These are phyloP conservation scores for Hericium rajendrae DNA, from an alignment of 768 basidiomycete genomes.

Conservation along the genomic window DNA sequence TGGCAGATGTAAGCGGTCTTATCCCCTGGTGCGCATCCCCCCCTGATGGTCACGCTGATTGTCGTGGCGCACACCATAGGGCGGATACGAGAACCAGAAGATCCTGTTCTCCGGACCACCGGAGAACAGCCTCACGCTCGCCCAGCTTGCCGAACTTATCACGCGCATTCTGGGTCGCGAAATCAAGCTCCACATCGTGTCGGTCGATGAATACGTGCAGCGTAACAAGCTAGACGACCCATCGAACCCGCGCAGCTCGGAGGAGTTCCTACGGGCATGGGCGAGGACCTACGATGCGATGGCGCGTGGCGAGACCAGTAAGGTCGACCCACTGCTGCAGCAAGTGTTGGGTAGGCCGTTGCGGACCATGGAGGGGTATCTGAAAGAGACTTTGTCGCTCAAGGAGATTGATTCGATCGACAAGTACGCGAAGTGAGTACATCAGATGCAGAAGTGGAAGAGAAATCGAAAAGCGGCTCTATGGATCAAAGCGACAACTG, in stretches of 20 bases:
- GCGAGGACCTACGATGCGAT: constrained; percentile 23
- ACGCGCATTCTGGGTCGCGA: background rate
- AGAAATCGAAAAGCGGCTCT: too few species aligned
- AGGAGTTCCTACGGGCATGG: constrained; percentile 20
- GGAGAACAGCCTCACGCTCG: constrained; percentile 11
- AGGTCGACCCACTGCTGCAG: constrained; percentile 20
- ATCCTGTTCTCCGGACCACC: constrained; percentile 19
- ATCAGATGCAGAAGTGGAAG: too few species aligned
- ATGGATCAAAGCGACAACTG: too few species aligned
- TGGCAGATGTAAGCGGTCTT: constrained; percentile 15
- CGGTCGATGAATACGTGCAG: constrained; percentile 4
- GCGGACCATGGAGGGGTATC: background rate
- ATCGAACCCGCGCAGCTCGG: constrained; percentile 15
- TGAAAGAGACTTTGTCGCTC: background rate
- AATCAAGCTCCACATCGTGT: background rate
- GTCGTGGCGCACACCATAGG: constrained; percentile 1
- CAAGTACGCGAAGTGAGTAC: background rate
- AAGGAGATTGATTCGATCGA: background rate
- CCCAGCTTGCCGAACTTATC: background rate
- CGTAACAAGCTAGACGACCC: constrained; percentile 12
- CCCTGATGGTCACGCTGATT: too few species aligned
- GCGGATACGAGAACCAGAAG: constrained; percentile 20
- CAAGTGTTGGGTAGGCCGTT: constrained; percentile 26
- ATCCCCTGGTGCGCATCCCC: background rate
- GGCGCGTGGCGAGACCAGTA: constrained; percentile 20